phyloP scores from a whole-genome alignment of 2,329 filamentous ascomycete species.

The Neoscytalidium dimidiatum region DNA sequence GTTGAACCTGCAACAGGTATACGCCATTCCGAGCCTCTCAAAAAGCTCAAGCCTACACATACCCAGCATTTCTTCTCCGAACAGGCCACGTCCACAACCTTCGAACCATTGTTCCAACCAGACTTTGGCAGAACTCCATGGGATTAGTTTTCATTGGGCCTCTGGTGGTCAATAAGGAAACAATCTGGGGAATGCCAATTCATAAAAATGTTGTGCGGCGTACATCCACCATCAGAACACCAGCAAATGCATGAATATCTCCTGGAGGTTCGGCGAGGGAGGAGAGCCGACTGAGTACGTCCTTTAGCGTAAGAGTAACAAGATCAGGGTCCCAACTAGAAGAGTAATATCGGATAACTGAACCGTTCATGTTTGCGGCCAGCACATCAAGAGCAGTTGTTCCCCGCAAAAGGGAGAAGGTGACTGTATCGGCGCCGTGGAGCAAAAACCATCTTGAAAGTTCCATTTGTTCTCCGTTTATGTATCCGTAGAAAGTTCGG shows the following conservation, averaged over 20 bases:
- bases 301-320: too few relatives aligned
- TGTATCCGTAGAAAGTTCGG: too few relatives aligned
- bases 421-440: too few relatives aligned
- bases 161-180: too few relatives aligned
- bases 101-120: background rate
- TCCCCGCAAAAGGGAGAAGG: too few relatives aligned
- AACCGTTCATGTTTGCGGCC: too few relatives aligned
- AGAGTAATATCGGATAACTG: too few relatives aligned
- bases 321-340: too few relatives aligned
- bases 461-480: too few relatives aligned
- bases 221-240: background rate
- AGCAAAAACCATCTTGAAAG: too few relatives aligned
- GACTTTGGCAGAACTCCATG: background rate
- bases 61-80: background rate
- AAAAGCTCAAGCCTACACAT: background rate
- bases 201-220: background rate
- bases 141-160: too few relatives aligned
- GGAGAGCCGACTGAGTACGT: background rate
- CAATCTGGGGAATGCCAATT: background rate
- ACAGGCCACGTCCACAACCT: background rate
- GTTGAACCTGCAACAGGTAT: background rate
- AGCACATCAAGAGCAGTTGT: too few relatives aligned
- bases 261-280: background rate
- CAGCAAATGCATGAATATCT: background rate
- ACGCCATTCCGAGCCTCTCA: background rate